A percentile compares a stretch with the other conserved stretches of the same genome.
Evolutionary conservation across 805 yeast species (phyloP).

Genomic region (Pichia ethanolica): DNA sequence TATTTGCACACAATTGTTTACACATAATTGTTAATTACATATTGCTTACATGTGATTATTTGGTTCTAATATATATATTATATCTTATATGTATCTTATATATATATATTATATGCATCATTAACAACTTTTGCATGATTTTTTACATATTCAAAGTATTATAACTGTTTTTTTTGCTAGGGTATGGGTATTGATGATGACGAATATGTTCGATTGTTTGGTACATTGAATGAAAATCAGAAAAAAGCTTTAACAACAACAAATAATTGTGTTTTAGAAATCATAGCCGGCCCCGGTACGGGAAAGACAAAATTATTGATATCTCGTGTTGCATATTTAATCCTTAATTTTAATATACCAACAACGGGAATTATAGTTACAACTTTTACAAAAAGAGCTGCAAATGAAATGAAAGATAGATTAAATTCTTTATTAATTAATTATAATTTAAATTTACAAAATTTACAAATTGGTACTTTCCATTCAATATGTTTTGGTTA

Average conservation of each 20-base stretch:
- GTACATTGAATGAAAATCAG: conserved; percentile 34
- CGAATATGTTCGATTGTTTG: conserved; percentile 3
- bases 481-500: conserved; percentile 72
- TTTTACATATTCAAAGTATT: too few relatives aligned
- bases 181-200: neutral
- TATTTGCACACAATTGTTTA: too few relatives aligned
- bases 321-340: conserved; percentile 66
- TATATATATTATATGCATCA: too few relatives aligned
- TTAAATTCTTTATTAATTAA: conserved; percentile 32
- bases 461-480: conserved; percentile 76
- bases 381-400: conserved; percentile 91
- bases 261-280: conserved; percentile 34
- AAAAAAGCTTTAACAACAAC: conserved; percentile 37
- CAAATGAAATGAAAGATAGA: conserved; percentile 73
- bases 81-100: too few relatives aligned
- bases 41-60: too few relatives aligned
- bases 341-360: conserved; percentile 41
- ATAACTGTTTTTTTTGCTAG: too few relatives aligned
- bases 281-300: conserved; percentile 57
- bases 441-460: conserved; percentile 27
- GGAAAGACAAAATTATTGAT: conserved; percentile 81
- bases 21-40: too few relatives aligned
- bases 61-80: too few relatives aligned
- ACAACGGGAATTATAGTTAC: conserved; percentile 73
- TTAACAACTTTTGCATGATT: too few relatives aligned